Evolutionary conservation across 2,329 filamentous ascomycete genomes (phyloP), one percentile per base, ranked within the genome.

Genomic region (Trichoderma pleuroti): DNA sequence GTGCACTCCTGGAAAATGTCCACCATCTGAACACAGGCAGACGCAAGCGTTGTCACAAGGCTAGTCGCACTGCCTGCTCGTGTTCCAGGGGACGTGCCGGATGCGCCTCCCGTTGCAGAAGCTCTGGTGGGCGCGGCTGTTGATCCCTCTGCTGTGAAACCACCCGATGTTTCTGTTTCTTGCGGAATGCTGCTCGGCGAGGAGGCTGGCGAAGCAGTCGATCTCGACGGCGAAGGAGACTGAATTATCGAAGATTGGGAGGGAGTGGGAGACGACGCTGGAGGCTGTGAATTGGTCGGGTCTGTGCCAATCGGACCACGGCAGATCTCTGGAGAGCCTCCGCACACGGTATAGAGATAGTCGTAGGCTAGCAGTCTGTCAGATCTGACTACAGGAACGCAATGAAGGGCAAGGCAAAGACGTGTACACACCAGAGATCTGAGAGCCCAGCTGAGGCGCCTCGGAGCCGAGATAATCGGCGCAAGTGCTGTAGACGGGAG

Each of bases 401-500:
- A 5, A 12, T 42, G 56, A 28, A 11, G 28, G 2, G 32, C 24
- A 11, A 14, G 8, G n/a, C 21, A 49, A 18, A 28, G 46, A 52
- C 54, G 21, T n/a, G 11, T 21, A 80, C 72, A 28, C 11, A 73
- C 78, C 76, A 34, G 75, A 72, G 49, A 74, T 74, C 59, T 78
- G 72, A 14, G 74, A 70, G 9, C 72, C 71, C 60, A 75, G 68
- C 18, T 71, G 65, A 28, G 76, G 70, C 26, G 72, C 74, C 67
- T 77, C 76, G 1, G 73, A 72, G 14, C 70, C 61, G 28, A 80
- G 72, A 68, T 79, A 80, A 46, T 61, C 69, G 26, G 78, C 76
- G 73, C 78, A 80, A 63, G 64, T 74, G 4, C 76, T 77, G 72
- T 76, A 80, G 28, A 74, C 68, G 11, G 72, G 69, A 65, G 77